Evolutionary conservation across 352 stramenopile genomes (phyloP).

Genomic region (Phytophthora ohioensis): DNA sequence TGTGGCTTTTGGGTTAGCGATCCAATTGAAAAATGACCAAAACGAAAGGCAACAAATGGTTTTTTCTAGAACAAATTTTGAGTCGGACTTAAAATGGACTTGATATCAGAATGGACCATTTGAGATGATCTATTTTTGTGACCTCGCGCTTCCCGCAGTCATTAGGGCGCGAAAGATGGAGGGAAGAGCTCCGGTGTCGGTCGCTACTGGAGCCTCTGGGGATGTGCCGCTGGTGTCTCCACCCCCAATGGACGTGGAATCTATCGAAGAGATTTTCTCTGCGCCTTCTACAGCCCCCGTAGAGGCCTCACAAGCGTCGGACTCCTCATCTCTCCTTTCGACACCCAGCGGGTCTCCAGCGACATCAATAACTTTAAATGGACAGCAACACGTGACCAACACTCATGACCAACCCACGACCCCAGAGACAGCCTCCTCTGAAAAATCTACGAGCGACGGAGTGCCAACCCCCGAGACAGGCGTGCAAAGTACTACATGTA

Average conservation of each 20-base stretch:
- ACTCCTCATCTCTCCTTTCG: not conserved
- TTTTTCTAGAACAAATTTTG: slow-evolving; percentile 20
- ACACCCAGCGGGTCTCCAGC: slow-evolving; percentile 4
- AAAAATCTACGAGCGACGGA: slow-evolving; percentile 16
- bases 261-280: not conserved
- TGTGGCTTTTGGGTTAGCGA: slow-evolving; percentile 17
- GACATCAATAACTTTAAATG: not conserved
- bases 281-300: not conserved
- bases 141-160: slow-evolving; percentile 3
- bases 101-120: not conserved
- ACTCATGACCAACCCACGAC: not conserved
- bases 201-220: slow-evolving; percentile 7
- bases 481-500: not conserved
- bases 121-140: not conserved
- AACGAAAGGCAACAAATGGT: not conserved
- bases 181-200: slow-evolving; percentile 4
- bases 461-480: slow-evolving; percentile 8
- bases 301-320: not conserved
- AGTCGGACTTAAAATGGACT: slow-evolving; percentile 15
- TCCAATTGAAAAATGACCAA: slow-evolving; percentile 22
- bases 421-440: slow-evolving; percentile 9
- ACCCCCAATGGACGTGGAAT: not conserved
- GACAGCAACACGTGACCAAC: not conserved
- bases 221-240: slow-evolving; percentile 11
- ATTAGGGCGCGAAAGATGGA: slow-evolving; percentile 27